Base-by-base conservation (phyloP, 108 stramenopile species). In the Skeletonema grethae region DNA sequence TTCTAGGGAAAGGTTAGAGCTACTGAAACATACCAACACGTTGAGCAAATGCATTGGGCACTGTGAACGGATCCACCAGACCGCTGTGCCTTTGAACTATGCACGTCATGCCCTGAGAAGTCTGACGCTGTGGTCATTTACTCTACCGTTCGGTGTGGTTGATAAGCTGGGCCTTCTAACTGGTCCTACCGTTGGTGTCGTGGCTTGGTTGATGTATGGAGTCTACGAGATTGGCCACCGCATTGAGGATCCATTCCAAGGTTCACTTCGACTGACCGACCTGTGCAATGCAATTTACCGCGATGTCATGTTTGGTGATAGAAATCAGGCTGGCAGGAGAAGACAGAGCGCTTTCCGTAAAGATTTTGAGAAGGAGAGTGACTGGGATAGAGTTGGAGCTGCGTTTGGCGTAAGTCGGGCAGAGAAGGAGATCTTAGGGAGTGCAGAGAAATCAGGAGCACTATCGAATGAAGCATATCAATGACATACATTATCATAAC, bases 201-300 rank as follows among this genome's bases (percentile, higher is more conserved):
- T 89, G 7, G 86, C 92, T 13, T 97, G 96, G 96, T 82, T 93
- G 4, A 73, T 97, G 60, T 95, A 92, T 83, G 94, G 94, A 2
- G 86, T 97, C 36, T 94, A 93, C 75, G 92, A 97, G 83, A 97
- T 97, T 74, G 96, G 96, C 1, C 82, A 91, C 48, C 74, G 67
- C 0, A 96, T 97, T 74, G 96, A 97, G 69, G 93, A 97, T 71
- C 95, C 96, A 0, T 97, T 97, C 68, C 88, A 89, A 61, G 84
- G 88, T 0, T 84, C 89, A 7, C 75, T 90, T 18, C 70, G 87
- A 29, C 72, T 90, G 32, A 83, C 85, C 6, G 84, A 78, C 24
- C 58, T 90, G 73, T 88, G 87, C 38, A 84, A 90, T 67, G 75
- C 75, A 30, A 88, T 90, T 50, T 86, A 87, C 30, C 58, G 77